These are phyloP conservation scores for Fragilariopsis cylindrus DNA, from an alignment of 108 stramenopile species.

Conservation along the genomic window DNA sequence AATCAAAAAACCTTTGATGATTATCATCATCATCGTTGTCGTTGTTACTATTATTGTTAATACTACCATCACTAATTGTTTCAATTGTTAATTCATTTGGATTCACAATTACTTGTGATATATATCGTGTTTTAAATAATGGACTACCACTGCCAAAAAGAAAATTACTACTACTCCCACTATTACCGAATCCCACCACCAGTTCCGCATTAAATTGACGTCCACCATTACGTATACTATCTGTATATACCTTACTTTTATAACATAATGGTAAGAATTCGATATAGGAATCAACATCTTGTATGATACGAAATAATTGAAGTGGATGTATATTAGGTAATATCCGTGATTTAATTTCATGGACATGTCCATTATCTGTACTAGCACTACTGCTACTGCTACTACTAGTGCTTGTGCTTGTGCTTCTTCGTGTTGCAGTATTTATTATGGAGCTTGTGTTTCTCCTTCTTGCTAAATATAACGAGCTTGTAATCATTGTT, in stretches of 20 bases:
- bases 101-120: not conserved
- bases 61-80: not conserved
- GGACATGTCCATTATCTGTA: not conserved
- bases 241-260: not conserved
- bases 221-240: not conserved
- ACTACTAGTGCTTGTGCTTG: too few species aligned
- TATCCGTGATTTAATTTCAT: not conserved
- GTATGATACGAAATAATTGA: not conserved
- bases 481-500: too few species aligned
- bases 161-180: not conserved
- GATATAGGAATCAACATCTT: not conserved
- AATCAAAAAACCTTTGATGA: not conserved
- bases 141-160: not conserved
- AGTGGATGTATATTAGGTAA: not conserved
- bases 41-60: not conserved
- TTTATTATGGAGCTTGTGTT: too few species aligned
- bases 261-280: not conserved
- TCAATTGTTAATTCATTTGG: not conserved
- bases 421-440: too few species aligned
- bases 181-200: not conserved
- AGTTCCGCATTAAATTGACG: constrained; percentile 1
- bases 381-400: too few species aligned
- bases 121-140: not conserved
- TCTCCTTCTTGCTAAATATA: too few species aligned
- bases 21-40: not conserved